A percentile compares a stretch with the other conserved stretches of the same genome.
These are phyloP conservation scores for Candida boleticola DNA, from an alignment of 805 yeast species.

Conservation along the genomic window DNA sequence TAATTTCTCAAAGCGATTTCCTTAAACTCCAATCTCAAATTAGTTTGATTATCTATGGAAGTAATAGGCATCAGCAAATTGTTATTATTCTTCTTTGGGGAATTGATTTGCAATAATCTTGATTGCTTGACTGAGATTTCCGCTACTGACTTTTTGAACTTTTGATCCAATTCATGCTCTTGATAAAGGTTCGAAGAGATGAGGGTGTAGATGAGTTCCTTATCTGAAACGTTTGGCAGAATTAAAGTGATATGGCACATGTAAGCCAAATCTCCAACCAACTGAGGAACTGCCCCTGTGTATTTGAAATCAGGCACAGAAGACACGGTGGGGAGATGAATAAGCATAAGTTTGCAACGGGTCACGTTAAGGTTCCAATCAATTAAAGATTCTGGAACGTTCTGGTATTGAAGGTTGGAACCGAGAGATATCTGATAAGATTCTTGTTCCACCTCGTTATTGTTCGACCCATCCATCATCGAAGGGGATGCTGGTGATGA, in stretches of 20 bases:
- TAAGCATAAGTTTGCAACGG: slow-evolving; percentile 44
- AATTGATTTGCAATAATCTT: slow-evolving; percentile 38
- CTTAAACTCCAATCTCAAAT: slow-evolving; percentile 35
- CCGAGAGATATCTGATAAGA: slow-evolving; percentile 38
- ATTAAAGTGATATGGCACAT: slow-evolving; percentile 38
- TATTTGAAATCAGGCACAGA: slow-evolving; percentile 36
- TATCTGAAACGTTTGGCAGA: slow-evolving; percentile 41
- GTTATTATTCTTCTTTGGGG: slow-evolving; percentile 10
- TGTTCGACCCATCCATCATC: not conserved
- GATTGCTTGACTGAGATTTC: slow-evolving; percentile 49
- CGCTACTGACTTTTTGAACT: slow-evolving; percentile 47
- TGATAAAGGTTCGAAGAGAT: slow-evolving; percentile 43
- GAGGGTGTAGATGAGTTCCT: slow-evolving; percentile 40
- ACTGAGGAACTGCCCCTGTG: slow-evolving; percentile 34
- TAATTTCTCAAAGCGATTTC: slow-evolving; percentile 49
- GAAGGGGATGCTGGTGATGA: not conserved
- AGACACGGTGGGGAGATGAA: slow-evolving; percentile 36
- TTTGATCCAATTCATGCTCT: slow-evolving; percentile 46
- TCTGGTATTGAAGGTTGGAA: slow-evolving; percentile 37
- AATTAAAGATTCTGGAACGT: slow-evolving; percentile 39
- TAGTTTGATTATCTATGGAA: slow-evolving; percentile 26
- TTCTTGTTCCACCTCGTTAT: slow-evolving; percentile 10
- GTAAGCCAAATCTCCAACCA: slow-evolving; percentile 42
- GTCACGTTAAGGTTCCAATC: slow-evolving; percentile 56
- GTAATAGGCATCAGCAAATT: slow-evolving; percentile 24